A percentile compares a stretch with the other conserved stretches of the same genome.
phyloP scores from a whole-genome alignment of 1,284 basidiomycete species.

The Marasmius sp. region DNA sequence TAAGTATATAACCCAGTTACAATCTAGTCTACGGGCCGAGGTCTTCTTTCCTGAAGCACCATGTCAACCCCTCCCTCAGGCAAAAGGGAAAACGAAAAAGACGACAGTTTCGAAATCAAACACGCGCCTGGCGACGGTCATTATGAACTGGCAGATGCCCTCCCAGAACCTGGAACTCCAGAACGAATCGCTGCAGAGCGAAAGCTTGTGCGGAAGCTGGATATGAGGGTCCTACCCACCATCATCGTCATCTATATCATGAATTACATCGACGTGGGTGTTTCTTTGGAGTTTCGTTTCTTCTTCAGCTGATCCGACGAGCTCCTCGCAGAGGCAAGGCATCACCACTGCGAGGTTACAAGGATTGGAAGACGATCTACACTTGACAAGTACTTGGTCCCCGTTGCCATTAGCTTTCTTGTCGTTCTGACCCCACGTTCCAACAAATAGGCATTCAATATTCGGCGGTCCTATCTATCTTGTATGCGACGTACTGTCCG shows the following conservation, averaged over 20 bases:
- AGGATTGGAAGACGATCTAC: conserved; percentile 58
- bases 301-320: background rate
- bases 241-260: conserved; percentile 64
- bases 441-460: conserved; percentile 54
- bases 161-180: conserved; percentile 13
- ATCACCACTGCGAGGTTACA: conserved; percentile 60
- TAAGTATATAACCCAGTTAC: too few species aligned
- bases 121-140: background rate
- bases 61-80: background rate
- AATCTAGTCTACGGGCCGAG: too few species aligned
- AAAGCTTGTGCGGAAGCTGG: conserved; percentile 53
- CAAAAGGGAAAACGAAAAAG: background rate
- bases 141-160: conserved; percentile 1
- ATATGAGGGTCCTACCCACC: conserved; percentile 57
- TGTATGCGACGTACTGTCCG: conserved; percentile 61
- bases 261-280: conserved; percentile 67
- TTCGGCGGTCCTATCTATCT: conserved; percentile 54
- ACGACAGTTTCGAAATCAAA: background rate
- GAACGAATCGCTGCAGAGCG: conserved; percentile 33
- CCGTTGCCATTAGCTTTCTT: background rate
- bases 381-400: conserved; percentile 38
- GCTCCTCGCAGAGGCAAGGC: conserved; percentile 54
- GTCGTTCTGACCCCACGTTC: background rate
- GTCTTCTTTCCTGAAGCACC: background rate
- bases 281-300: background rate